Evolutionary conservation across 1,284 basidiomycete species (phyloP), one percentile per base, ranked within the genome.

Genomic region (Pseudozyma tsukubaensis): DNA sequence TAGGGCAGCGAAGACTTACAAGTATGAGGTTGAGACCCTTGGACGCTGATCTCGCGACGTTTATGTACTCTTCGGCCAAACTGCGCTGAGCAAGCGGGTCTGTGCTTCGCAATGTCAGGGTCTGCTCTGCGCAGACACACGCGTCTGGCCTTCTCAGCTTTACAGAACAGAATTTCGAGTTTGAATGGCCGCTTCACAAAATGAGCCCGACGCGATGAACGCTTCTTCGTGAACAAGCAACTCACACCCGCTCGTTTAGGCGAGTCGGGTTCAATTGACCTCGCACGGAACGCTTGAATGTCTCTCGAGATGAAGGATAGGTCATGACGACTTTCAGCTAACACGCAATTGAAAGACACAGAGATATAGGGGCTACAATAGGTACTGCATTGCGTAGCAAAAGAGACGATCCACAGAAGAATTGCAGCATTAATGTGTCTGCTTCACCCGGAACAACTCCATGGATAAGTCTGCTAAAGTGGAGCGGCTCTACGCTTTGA

Each of bases 1-100:
- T n/a, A 43, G 54, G 50, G 48, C 11, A 35, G 12, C 11, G 43
- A 40, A 39, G 45, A 73, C 61, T 64, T 68, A 73, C 71, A 73
- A 73, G 71, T 73, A 73, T 73, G 71, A 65, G 42, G 61, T 4
- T 11, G 21, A 18, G 21, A 48, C 4, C 10, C 1, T 14, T 12
- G 49, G 53, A 57, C 12, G 56, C 59, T 35, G 51, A 18, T 4
- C 12, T 40, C 16, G 36, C 40, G 12, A 4, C 3, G 45, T 6
- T 19, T 72, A 67, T 67, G 68, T 72, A 68, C 57, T 65, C 19
- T n/a, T 37, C 21, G n/a, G 11, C 16, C 16, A n/a, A 4, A 13
- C 45, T 45, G 51, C 42, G 53, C 36, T 36, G 45, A 14, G 21
- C 50, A 54, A 42, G 35, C 59, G 7, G 35, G 54, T 53, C 42